A percentile compares a stretch with the other conserved stretches of the same genome.
These are phyloP conservation scores for Corchorus olitorius DNA, from an alignment of 345 rosid species.

Conservation along the genomic window DNA sequence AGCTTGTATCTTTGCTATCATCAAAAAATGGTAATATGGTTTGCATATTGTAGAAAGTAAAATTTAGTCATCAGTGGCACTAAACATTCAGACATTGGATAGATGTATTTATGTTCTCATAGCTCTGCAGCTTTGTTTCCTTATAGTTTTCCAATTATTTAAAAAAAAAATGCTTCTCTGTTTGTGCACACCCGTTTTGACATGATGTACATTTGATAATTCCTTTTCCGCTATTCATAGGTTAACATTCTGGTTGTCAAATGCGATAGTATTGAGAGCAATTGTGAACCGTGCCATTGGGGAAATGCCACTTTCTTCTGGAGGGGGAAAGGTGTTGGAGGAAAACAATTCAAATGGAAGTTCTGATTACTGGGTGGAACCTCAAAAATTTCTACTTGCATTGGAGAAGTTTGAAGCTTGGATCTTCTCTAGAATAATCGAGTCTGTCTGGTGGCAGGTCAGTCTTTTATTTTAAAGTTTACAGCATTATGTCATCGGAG, in stretches of 20 bases:
- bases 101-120: background rate
- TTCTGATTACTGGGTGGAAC: constrained; percentile 70
- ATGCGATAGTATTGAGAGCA: constrained; percentile 75
- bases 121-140: background rate
- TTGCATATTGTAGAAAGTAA: constrained; percentile 5
- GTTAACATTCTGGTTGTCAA: constrained; percentile 93
- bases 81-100: background rate
- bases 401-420: constrained; percentile 86
- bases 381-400: constrained; percentile 53
- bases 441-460: constrained; percentile 99
- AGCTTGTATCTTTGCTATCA: background rate
- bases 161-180: background rate
- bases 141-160: background rate
- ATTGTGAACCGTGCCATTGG: constrained; percentile 49
- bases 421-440: constrained; percentile 84
- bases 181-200: background rate
- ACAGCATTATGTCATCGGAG: background rate
- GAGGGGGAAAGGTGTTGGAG: constrained; percentile 15
- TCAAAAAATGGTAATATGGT: background rate
- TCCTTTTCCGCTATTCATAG: constrained; percentile 39
- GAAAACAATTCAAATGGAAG: constrained; percentile 14
- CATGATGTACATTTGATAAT: constrained; percentile 10
- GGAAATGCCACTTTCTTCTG: constrained; percentile 31
- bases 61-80: background rate
- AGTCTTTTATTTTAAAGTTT: constrained; percentile 16